These are phyloP conservation scores for Phytophthora sp. DNA, from an alignment of 352 stramenopile genomes.

Conservation along the genomic window DNA sequence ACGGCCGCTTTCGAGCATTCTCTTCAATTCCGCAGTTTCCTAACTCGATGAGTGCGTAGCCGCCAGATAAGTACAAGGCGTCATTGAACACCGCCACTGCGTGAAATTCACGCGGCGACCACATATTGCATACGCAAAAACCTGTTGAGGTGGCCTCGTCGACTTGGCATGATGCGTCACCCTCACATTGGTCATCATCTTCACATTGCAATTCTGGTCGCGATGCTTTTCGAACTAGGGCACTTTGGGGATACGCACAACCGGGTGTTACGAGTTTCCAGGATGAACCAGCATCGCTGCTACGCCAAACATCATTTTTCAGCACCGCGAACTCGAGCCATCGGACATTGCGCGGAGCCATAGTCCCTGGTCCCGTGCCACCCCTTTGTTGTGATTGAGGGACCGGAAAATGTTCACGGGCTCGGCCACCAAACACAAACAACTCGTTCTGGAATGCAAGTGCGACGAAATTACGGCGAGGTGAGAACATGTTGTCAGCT, in stretches of 20 bases:
- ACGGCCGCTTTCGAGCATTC: conserved; percentile 49
- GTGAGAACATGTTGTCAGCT: conserved; percentile 82
- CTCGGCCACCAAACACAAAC: conserved; percentile 64
- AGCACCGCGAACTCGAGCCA: conserved; percentile 75
- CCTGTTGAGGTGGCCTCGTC: conserved; percentile 49
- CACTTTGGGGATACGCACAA: conserved; percentile 58
- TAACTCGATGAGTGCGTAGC: conserved; percentile 67
- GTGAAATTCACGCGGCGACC: conserved; percentile 77
- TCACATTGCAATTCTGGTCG: conserved; percentile 55
- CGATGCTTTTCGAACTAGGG: conserved; percentile 59
- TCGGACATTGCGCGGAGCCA: conserved; percentile 41
- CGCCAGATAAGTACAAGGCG: conserved; percentile 61
- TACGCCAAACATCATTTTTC: conserved; percentile 86
- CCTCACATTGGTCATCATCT: conserved; percentile 69
- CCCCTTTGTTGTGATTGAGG: conserved; percentile 57
- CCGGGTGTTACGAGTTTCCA: conserved; percentile 78
- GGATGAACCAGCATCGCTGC: conserved; percentile 65
- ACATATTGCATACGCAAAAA: conserved; percentile 78
- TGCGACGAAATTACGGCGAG: conserved; percentile 69
- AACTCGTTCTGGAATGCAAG: conserved; percentile 66
- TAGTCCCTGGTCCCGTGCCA: conserved; percentile 29
- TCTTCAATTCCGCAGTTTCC: conserved; percentile 74
- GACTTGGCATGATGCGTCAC: conserved; percentile 63
- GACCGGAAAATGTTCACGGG: conserved; percentile 64
- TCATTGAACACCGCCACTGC: conserved; percentile 50